Percentiles rank a stretch among this genome's conserved stretches.
Conservation (phyloP, 257 asterid species). For the Pogostemon cablin region DNA sequence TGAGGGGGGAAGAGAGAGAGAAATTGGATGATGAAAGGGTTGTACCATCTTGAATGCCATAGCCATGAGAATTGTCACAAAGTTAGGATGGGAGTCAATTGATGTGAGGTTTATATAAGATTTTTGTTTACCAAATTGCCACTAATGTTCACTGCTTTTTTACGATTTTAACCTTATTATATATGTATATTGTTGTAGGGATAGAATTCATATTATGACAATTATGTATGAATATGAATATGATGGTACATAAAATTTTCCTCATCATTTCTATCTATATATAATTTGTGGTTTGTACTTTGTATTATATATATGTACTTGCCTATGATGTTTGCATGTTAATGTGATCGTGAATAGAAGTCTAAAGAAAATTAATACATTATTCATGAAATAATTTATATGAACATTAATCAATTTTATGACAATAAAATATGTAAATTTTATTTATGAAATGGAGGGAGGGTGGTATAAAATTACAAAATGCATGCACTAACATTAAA, state of each 20-base stretch:
- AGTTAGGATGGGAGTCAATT: slow-evolving; percentile 24
- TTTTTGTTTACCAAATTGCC: slow-evolving; percentile 47
- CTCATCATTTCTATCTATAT: background rate
- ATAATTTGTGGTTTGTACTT: no score
- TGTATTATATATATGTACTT: no score
- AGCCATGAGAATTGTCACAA: slow-evolving; percentile 53
- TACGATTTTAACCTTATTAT: slow-evolving; percentile 44
- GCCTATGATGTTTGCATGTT: no score
- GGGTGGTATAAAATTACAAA: no score
- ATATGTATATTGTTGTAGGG: background rate
- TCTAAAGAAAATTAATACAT: no score
- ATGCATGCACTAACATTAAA: no score
- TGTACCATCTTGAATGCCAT: slow-evolving; percentile 94
- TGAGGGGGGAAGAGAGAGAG: background rate
- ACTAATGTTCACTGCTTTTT: slow-evolving; percentile 34
- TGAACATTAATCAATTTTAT: no score
- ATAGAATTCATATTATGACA: background rate
- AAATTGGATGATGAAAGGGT: background rate
- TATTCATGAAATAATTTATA: no score
- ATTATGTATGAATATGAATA: background rate
- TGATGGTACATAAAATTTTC: background rate
- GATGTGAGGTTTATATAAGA: slow-evolving; percentile 49
- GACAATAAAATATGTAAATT: no score
- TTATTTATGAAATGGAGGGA: no score
- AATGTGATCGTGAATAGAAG: no score